Base-by-base conservation (phyloP, 179 eudicot species). In the Amaranthus tricolor region DNA sequence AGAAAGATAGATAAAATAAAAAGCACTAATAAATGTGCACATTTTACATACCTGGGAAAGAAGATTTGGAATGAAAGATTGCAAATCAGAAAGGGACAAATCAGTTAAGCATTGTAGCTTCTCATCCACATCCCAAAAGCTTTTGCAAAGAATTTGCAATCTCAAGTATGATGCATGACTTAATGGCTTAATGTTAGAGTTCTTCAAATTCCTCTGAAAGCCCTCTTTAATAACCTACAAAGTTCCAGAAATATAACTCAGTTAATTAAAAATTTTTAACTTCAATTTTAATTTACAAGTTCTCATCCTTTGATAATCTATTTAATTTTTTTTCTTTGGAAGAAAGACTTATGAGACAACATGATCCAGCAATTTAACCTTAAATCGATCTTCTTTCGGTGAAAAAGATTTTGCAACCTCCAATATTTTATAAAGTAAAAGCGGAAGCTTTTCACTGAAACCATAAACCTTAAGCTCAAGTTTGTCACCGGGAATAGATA, bases 401-500 rank as follows among this genome's bases (percentile, higher is more conserved):
- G 77, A 73, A 79, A 90, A 95, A 59, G 89, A 84, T 80, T 82
- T 95, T 44, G 89, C 84, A 44, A 81, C 77, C 62, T 84, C 83
- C 85, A 95, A 77, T 78, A 95, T 82, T 87, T 90, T 93, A 40
- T 90, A 81, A 76, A 95, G 76, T 65, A 95, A 87, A 75, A 88
- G 87, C 52, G 90, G 88, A 78, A 95, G 97, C 83, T 93, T 95
- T 82, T 95, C 97, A 84, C 87, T 93, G 84, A 90, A 95, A 48
- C 99, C 99, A 78, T 91, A 90, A 58, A 95, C 85, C 92, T 89
- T 95, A 43, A 95, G 83, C 87, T 95, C 97, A 73, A 95, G 87
- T 84, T 88, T 88, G 81, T 95, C 99, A 50, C 96, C 84, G 67
- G 71, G 79, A 75, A 93, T 75, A 68, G 97, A 93, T 74, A 95